Base-by-base conservation (phyloP, 1,284 basidiomycete species). In the Trichosporon sp. region DNA sequence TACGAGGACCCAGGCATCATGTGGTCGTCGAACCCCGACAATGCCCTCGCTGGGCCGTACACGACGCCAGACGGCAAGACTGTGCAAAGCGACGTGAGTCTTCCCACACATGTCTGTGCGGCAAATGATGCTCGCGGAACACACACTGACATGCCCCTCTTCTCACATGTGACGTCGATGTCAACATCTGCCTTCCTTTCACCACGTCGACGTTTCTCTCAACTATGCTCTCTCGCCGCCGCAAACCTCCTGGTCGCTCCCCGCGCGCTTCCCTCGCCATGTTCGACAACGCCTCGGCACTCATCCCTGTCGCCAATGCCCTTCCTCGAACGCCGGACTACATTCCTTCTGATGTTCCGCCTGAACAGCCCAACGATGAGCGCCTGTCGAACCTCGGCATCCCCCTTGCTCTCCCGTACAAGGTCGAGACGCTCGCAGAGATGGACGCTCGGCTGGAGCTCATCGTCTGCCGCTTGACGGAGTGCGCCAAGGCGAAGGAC, bases 381-480 rank as follows among this genome's bases (percentile, higher is more conserved):
- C 78, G 81, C 11, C 72, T 78, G 64, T 83, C 81, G 74, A 76
- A 75, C 59, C 76, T 83, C 10, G 81, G 81, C 59, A 72, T 82
- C 11, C 81, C 81, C 2, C 73, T 81, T 10, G 77, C 79, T 14
- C 75, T 98, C 61, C 94, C 95, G 1, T 97, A 96, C 82, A 87
- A 88, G 73, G 89, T 91, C 75, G 94, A 97, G 83, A 86, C 91
- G 0, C 87, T 93, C 71, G 89, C 89, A 12, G 89, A 90, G 78
- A 94, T 96, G 90, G 90, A 94, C 79, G 85, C 87, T 59, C 86
- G 93, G 77, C 87, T 97, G 65, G 92, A 96, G 75, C 87, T 90
- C 74, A 92, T 95, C 75, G 84, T 92, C 48, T 84, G 89, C 69
- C 88, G 85, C 40, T 77, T 89, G 10, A 77, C 86, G 6, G 93